Percentiles rank a stretch among this genome's conserved stretches.
These are phyloP conservation scores for Collybia mongolica DNA, from an alignment of 768 basidiomycete species.

Conservation along the genomic window DNA sequence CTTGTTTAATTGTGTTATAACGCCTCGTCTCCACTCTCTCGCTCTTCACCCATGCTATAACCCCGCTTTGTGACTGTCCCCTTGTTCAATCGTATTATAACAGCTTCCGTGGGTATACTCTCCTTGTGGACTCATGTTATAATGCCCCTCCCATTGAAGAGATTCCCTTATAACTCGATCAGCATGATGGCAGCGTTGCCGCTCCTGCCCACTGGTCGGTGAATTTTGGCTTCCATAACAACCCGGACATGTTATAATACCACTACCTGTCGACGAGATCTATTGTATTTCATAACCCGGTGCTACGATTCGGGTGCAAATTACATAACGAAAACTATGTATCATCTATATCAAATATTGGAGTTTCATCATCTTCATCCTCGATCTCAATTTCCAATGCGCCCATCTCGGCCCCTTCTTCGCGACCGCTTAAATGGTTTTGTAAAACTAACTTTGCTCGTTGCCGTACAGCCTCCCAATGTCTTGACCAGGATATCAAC, in stretches of 20 bases:
- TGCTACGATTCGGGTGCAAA: background rate
- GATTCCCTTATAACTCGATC: background rate
- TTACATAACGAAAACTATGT: background rate
- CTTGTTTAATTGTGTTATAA: too few relatives aligned
- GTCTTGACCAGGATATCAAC: background rate
- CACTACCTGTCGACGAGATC: background rate
- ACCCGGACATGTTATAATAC: background rate
- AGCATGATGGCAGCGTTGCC: background rate
- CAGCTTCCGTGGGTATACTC: background rate
- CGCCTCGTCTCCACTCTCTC: too few relatives aligned
- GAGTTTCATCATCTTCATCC: background rate
- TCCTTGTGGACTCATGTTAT: background rate
- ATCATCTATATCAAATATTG: background rate
- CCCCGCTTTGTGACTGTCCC: too few relatives aligned
- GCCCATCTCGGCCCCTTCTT: background rate
- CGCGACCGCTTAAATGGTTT: background rate
- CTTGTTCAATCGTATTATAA: background rate
- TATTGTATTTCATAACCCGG: background rate
- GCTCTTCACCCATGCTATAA: too few relatives aligned
- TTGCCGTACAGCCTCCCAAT: background rate
- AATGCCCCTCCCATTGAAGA: background rate
- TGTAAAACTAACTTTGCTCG: background rate
- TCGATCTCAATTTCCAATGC: constrained; percentile 1
- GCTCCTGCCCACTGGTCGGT: too few relatives aligned
- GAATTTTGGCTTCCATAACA: too few relatives aligned